Evolutionary conservation across 2,329 filamentous ascomycete genomes (phyloP).

Genomic region (Venturia oleaginea): DNA sequence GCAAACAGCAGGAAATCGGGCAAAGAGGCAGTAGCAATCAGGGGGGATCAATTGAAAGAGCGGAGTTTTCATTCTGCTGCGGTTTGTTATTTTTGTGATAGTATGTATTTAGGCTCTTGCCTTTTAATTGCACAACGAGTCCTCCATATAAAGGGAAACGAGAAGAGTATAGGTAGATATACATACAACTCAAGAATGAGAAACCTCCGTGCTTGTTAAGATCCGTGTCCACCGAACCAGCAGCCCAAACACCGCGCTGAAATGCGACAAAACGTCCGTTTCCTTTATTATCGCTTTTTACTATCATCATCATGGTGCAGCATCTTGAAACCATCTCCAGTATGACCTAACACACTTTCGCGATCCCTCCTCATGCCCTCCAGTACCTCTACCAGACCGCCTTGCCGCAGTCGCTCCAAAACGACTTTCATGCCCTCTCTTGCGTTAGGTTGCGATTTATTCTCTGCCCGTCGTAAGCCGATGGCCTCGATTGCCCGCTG

Average conservation of each 20-base stretch:
- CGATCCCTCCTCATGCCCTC: constrained; percentile 53
- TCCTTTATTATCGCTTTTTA: background rate
- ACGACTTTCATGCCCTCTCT: constrained; percentile 78
- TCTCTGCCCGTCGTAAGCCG: constrained; percentile 60
- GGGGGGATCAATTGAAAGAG: too few species aligned
- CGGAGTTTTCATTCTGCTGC: background rate
- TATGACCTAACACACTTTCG: constrained; percentile 5
- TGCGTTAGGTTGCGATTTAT: constrained; percentile 69
- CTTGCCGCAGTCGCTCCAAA: constrained; percentile 58
- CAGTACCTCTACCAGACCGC: constrained; percentile 59
- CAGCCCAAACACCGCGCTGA: constrained; percentile 2
- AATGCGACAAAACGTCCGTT: background rate
- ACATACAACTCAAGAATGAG: background rate
- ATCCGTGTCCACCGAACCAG: background rate
- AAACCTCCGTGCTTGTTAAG: background rate
- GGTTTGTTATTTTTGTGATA: background rate
- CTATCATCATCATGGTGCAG: background rate
- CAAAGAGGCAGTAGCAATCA: background rate
- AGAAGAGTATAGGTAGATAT: background rate
- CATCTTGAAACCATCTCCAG: background rate
- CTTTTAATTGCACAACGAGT: background rate
- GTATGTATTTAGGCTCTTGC: background rate
- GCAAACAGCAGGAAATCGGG: background rate
- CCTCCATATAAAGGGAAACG: background rate
- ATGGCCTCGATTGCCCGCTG: constrained; percentile 73